These are phyloP conservation scores for Cryptosporidium tyzzeri DNA, from an alignment of 169 alveolate genomes.

Conservation along the genomic window DNA sequence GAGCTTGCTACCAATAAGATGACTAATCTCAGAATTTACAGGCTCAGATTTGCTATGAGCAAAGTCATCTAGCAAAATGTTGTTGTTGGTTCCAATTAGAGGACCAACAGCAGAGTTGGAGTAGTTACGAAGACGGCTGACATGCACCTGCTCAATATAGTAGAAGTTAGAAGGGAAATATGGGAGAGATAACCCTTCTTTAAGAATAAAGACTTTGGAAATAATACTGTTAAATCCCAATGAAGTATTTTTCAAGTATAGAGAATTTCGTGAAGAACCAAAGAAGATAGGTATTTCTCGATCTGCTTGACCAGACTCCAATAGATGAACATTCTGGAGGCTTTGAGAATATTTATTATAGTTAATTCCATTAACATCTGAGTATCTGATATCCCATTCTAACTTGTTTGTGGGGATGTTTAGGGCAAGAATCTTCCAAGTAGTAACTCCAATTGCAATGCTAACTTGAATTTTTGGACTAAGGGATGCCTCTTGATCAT, in stretches of 20 bases:
- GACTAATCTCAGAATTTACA: background rate
- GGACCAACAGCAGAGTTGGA: slow-evolving; percentile 71
- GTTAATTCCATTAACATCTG: slow-evolving; percentile 39
- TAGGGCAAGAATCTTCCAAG: slow-evolving; percentile 47
- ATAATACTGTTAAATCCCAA: slow-evolving; percentile 21
- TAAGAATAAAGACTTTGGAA: slow-evolving; percentile 49
- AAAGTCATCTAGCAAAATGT: slow-evolving; percentile 30
- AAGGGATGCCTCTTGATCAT: slow-evolving; percentile 19
- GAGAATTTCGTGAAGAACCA: slow-evolving; percentile 62
- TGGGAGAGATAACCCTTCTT: slow-evolving; percentile 34
- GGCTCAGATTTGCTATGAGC: background rate
- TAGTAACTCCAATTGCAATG: slow-evolving; percentile 61
- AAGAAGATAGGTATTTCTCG: slow-evolving; percentile 4
- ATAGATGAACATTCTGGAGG: background rate
- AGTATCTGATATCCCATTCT: slow-evolving; percentile 62
- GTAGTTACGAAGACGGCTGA: slow-evolving; percentile 18
- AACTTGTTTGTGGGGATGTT: slow-evolving; percentile 13
- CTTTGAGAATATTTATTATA: background rate
- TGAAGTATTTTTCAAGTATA: slow-evolving; percentile 17
- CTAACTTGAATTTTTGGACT: background rate
- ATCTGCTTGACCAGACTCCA: background rate
- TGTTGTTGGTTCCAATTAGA: slow-evolving; percentile 27
- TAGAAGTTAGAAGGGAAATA: slow-evolving; percentile 47
- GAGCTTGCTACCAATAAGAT: slow-evolving; percentile 18
- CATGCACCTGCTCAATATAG: slow-evolving; percentile 37